Conservation (phyloP, 164 flowering plant species). For the Annona squamosa region DNA sequence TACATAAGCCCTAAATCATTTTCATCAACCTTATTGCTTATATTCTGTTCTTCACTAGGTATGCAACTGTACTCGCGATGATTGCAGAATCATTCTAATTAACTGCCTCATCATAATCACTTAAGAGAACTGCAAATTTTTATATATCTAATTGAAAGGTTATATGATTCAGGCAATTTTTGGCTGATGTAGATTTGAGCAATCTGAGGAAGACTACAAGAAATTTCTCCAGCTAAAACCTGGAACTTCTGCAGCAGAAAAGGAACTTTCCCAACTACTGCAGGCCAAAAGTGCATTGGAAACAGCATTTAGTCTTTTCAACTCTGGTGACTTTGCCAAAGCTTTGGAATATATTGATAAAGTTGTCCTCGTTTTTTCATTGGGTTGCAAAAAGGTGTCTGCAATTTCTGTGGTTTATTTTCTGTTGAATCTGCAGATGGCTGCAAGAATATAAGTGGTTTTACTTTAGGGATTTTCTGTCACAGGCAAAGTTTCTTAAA, state of each 20-base stretch:
- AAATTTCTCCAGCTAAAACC: slow-evolving; percentile 75
- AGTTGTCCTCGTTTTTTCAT: slow-evolving; percentile 92
- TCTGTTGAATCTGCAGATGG: neutral
- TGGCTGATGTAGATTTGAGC: slow-evolving; percentile 81
- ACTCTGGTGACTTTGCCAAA: slow-evolving; percentile 61
- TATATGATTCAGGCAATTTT: slow-evolving; percentile 46
- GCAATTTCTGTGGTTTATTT: neutral
- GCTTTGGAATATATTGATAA: slow-evolving; percentile 74
- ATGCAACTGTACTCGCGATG: no score
- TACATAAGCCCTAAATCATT: no score
- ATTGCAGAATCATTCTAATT: neutral
- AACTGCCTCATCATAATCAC: neutral
- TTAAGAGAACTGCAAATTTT: slow-evolving; percentile 1
- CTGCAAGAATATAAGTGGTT: neutral
- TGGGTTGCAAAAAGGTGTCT: slow-evolving; percentile 73
- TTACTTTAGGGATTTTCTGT: neutral
- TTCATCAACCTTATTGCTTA: no score
- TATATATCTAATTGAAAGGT: slow-evolving; percentile 33
- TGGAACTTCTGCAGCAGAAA: slow-evolving; percentile 60
- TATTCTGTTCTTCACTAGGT: no score
- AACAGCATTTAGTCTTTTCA: slow-evolving; percentile 51
- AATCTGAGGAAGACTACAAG: slow-evolving; percentile 75
- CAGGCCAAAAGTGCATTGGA: slow-evolving; percentile 77
- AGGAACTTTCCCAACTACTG: slow-evolving; percentile 75
- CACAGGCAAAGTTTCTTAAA: slow-evolving; percentile 80